phyloP scores from a whole-genome alignment of 2,329 filamentous ascomycete genomes.

The Arthrobotrys megalospora region DNA sequence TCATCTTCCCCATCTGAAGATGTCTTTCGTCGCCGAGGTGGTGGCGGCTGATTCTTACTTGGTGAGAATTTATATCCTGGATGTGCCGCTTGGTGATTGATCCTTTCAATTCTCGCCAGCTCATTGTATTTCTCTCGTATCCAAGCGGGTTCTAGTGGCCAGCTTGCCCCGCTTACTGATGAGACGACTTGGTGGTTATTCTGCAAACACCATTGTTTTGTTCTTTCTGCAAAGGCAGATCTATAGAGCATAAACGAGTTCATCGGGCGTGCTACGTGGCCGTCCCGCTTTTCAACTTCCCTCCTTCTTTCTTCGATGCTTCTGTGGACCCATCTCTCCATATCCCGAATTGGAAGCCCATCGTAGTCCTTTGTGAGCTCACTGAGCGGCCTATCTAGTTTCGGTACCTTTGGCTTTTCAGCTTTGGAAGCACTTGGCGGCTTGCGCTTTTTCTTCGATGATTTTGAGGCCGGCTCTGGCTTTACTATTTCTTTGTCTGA shows the following conservation, averaged over 20 bases:
- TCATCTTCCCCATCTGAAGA: conserved; percentile 68
- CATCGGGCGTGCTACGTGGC: conserved; percentile 91
- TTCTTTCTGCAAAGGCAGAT: conserved; percentile 89
- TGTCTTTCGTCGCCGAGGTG: conserved; percentile 70
- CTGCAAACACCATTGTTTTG: conserved; percentile 83
- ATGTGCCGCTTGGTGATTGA: conserved; percentile 87
- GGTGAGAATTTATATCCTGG: conserved; percentile 96
- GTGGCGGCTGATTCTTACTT: conserved; percentile 74
- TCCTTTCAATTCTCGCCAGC: conserved; percentile 83
- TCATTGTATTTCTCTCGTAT: conserved; percentile 82
- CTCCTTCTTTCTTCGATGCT: conserved; percentile 76
- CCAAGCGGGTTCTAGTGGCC: conserved; percentile 82
- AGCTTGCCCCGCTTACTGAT: conserved; percentile 86
- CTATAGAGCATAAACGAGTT: conserved; percentile 99
- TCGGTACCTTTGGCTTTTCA: conserved; percentile 70
- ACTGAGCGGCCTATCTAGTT: conserved; percentile 78
- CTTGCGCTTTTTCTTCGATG: conserved; percentile 49
- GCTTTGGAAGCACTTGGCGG: conserved; percentile 61
- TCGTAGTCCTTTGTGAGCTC: conserved; percentile 77
- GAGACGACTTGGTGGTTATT: conserved; percentile 97
- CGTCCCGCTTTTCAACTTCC: conserved; percentile 80
- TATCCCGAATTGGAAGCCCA: conserved; percentile 79
- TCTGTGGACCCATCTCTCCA: conserved; percentile 83
- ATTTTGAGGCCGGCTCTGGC: conserved; percentile 8
- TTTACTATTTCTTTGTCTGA: conserved; percentile 9